These are phyloP conservation scores for Corniculantispora saksenae DNA, from an alignment of 2,329 filamentous ascomycete genomes.

Conservation along the genomic window DNA sequence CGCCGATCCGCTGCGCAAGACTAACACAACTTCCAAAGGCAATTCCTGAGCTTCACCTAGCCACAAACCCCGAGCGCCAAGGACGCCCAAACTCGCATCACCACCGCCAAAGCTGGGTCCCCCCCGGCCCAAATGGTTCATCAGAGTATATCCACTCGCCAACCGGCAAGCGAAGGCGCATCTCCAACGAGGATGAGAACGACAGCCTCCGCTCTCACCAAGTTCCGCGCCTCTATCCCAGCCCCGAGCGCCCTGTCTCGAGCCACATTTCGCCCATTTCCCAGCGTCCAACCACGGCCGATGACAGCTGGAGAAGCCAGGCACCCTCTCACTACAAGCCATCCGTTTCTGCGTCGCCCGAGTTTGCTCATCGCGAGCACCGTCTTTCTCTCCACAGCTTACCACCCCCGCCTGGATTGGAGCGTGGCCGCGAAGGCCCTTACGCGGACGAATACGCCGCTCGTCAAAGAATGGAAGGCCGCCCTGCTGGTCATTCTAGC, in stretches of 20 bases:
- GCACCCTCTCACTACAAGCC: constrained; percentile 10
- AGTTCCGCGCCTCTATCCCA: constrained; percentile 49
- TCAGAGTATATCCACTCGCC: constrained; percentile 54
- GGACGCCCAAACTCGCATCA: constrained; percentile 31
- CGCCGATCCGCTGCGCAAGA: background rate
- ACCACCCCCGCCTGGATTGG: constrained; percentile 38
- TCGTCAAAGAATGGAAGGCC: constrained; percentile 8
- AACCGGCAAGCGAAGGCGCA: constrained; percentile 49
- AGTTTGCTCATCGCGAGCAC: constrained; percentile 27
- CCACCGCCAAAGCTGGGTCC: constrained; percentile 36
- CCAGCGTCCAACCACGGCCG: constrained; percentile 18
- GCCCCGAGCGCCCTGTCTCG: constrained; percentile 33
- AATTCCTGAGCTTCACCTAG: constrained; percentile 47
- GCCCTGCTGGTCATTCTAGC: background rate
- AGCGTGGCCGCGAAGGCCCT: constrained; percentile 29
- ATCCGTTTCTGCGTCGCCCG: constrained; percentile 25
- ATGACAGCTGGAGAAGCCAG: constrained; percentile 16
- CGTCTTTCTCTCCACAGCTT: constrained; percentile 44
- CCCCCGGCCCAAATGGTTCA: constrained; percentile 35
- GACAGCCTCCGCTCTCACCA: constrained; percentile 44
- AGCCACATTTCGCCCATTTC: constrained; percentile 39
- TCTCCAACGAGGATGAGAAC: constrained; percentile 43
- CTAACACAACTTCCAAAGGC: constrained; percentile 37
- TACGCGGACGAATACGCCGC: constrained; percentile 33
- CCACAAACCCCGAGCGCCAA: constrained; percentile 34